Percentiles rank a stretch among this genome's conserved stretches.
Conservation (phyloP, 2,329 filamentous ascomycete genomes). For the Exophiala lecanii-corni region DNA sequence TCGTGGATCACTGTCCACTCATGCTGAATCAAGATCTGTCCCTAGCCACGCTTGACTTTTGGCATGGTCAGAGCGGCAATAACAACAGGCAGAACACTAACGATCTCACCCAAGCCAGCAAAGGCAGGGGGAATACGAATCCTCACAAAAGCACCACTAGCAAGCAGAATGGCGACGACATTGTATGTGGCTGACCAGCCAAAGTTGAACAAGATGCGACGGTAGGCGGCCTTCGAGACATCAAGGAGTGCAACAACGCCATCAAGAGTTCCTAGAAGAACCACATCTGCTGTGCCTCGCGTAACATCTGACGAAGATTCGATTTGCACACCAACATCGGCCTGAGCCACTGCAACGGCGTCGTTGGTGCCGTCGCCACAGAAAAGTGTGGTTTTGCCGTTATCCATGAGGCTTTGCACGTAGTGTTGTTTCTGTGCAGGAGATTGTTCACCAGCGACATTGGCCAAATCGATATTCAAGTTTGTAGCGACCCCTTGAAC, state of each 20-base stretch:
- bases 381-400: slow-evolving; percentile 53
- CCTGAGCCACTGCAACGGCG: slow-evolving; percentile 65
- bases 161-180: slow-evolving; percentile 61
- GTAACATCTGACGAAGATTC: slow-evolving; percentile 61
- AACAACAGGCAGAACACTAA: slow-evolving; percentile 69
- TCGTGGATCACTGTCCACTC: too few relatives aligned
- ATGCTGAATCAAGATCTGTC: too few relatives aligned
- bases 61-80: slow-evolving; percentile 46
- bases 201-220: slow-evolving; percentile 62
- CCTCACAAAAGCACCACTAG: slow-evolving; percentile 60
- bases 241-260: slow-evolving; percentile 58
- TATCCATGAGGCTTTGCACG: slow-evolving; percentile 36
- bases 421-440: slow-evolving; percentile 54
- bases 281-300: slow-evolving; percentile 61
- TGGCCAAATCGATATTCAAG: slow-evolving; percentile 36
- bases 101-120: slow-evolving; percentile 67
- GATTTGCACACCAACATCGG: slow-evolving; percentile 68
- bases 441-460: slow-evolving; percentile 45
- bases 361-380: slow-evolving; percentile 77
- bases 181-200: slow-evolving; percentile 68
- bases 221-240: slow-evolving; percentile 41
- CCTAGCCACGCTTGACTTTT: slow-evolving; percentile 27
- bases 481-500: slow-evolving; percentile 44
- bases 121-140: slow-evolving; percentile 57
- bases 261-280: slow-evolving; percentile 58